phyloP scores from a whole-genome alignment of 148 eudicot species.

The Nyssa sinensis region DNA sequence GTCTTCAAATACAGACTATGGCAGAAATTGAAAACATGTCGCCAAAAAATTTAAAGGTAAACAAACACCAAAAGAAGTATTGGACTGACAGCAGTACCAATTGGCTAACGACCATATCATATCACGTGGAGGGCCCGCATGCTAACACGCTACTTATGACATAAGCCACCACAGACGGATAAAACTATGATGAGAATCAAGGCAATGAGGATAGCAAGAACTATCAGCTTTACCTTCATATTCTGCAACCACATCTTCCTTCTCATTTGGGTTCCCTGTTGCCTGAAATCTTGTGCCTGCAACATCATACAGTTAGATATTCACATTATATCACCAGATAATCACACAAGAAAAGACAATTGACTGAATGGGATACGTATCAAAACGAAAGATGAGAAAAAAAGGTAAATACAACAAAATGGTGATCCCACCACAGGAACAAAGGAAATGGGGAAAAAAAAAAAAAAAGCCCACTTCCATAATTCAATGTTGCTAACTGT shows the following conservation, averaged over 20 bases:
- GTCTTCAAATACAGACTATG: slow-evolving; percentile 13
- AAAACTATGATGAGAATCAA: slow-evolving; percentile 62
- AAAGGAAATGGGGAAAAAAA: too few species aligned
- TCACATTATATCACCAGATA: neutral
- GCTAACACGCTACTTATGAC: slow-evolving; percentile 31
- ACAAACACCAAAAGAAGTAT: slow-evolving; percentile 10
- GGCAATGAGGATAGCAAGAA: slow-evolving; percentile 52
- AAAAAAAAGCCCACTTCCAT: neutral
- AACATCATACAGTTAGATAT: neutral
- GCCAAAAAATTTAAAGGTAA: neutral
- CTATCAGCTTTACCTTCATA: slow-evolving; percentile 85
- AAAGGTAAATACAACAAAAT: too few species aligned
- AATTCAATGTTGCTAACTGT: neutral
- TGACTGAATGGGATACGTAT: too few species aligned
- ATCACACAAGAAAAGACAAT: neutral
- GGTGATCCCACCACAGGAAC: too few species aligned
- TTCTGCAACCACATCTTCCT: slow-evolving; percentile 80
- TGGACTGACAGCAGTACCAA: slow-evolving; percentile 5
- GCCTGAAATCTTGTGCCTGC: slow-evolving; percentile 86
- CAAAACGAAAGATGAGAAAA: too few species aligned
- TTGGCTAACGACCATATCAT: neutral
- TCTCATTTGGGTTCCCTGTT: slow-evolving; percentile 73
- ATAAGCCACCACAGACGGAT: slow-evolving; percentile 56
- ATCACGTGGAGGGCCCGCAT: neutral
- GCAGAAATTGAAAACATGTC: neutral